A percentile compares a stretch with the other conserved stretches of the same genome.
These are phyloP conservation scores for Cyclostephanos tholiformis DNA, from an alignment of 108 stramenopile genomes.

Conservation along the genomic window DNA sequence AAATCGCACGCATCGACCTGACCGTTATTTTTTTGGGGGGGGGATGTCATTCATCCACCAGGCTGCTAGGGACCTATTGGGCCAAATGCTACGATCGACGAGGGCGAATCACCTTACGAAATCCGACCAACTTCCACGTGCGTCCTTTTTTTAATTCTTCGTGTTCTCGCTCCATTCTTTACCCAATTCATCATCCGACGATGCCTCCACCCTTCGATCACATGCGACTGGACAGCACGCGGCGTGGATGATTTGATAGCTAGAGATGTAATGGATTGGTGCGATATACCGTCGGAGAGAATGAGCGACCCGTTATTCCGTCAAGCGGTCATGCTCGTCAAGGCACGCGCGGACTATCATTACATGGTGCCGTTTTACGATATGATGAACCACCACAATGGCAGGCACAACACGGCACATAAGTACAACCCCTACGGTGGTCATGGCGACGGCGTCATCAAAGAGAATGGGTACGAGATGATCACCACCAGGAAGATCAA, in stretches of 20 bases:
- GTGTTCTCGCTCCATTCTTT: not conserved
- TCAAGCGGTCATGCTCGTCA: conserved; percentile 56
- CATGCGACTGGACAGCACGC: not conserved
- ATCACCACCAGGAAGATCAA: conserved; percentile 46
- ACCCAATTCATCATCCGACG: too few relatives aligned
- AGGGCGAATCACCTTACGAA: not conserved
- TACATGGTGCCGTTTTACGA: conserved; percentile 56
- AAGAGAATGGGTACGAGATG: conserved; percentile 27
- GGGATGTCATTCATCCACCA: too few relatives aligned
- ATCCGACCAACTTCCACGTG: conserved; percentile 12
- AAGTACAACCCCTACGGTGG: conserved; percentile 28
- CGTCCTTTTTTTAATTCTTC: not conserved
- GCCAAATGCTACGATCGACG: conserved; percentile 26
- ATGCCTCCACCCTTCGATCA: too few relatives aligned
- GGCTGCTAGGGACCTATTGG: conserved; percentile 44
- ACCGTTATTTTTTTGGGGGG: too few relatives aligned
- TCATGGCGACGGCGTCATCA: conserved; percentile 1
- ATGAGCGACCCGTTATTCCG: conserved; percentile 28
- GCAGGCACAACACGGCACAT: conserved; percentile 41
- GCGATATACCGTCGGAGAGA: conserved; percentile 44
- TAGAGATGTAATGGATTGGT: not conserved
- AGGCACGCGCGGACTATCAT: conserved; percentile 64
- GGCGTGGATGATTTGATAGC: conserved; percentile 27
- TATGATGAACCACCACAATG: conserved; percentile 71
- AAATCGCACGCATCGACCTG: not conserved